Percentiles rank a stretch among this genome's conserved stretches.
Conservation (phyloP, 2,329 filamentous ascomycete species). For the Rhynchosporium secalis region DNA sequence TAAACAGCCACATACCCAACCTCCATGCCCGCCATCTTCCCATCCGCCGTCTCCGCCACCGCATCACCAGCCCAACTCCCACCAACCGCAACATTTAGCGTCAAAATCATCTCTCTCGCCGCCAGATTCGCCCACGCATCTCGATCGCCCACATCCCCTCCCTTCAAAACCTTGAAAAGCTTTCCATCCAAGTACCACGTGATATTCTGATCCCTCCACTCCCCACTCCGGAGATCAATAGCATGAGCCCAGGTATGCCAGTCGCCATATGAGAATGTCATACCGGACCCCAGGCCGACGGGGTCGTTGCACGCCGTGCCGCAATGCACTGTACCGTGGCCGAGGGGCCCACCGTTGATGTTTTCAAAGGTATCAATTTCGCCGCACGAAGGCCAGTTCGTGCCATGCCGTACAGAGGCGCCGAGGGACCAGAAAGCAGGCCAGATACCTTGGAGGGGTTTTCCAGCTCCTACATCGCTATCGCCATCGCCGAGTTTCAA, state of each 20-base stretch:
- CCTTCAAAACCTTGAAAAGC: conserved; percentile 23
- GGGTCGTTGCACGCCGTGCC: conserved; percentile 26
- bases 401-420: conserved; percentile 23
- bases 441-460: conserved; percentile 30
- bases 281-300: conserved; percentile 18
- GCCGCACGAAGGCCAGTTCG: conserved; percentile 29
- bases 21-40: conserved; percentile 30
- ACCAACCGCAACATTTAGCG: conserved; percentile 32
- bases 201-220: conserved; percentile 31
- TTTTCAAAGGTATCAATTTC: conserved; percentile 36
- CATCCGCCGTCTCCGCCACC: conserved; percentile 22
- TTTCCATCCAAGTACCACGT: conserved; percentile 32
- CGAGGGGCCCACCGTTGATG: conserved; percentile 23
- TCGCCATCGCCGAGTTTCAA: conserved; percentile 25
- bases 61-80: conserved; percentile 25
- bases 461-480: conserved; percentile 1
- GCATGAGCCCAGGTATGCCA: conserved; percentile 32
- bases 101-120: conserved; percentile 23
- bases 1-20: conserved; percentile 32
- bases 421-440: conserved; percentile 34
- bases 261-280: conserved; percentile 22
- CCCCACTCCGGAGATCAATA: conserved; percentile 26
- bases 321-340: conserved; percentile 30
- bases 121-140: conserved; percentile 22
- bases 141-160: conserved; percentile 25